Base-by-base conservation (phyloP, 192 early-diverging fungal genomes). In the Podila verticillata region DNA sequence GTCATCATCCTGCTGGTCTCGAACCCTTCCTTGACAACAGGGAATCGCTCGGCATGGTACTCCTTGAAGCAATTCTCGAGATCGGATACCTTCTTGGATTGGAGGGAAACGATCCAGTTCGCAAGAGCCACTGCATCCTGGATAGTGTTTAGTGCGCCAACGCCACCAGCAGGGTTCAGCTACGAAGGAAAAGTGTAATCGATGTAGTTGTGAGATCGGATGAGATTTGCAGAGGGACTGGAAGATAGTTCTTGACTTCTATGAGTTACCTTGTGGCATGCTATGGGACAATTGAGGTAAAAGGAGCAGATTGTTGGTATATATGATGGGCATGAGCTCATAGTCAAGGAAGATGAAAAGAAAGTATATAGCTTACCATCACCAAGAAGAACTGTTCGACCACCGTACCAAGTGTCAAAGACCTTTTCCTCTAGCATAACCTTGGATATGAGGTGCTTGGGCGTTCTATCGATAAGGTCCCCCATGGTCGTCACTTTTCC, bases 391-490 rank as follows among this genome's bases (percentile, higher is more conserved):
- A 54, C 67, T 6, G n/a, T n/a, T n/a, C n/a, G n/a, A n/a, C n/a
- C n/a, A n/a, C n/a, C n/a, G n/a, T n/a, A n/a, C n/a, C n/a, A n/a
- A n/a, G n/a, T n/a, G n/a, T n/a, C n/a, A n/a, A n/a, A n/a, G n/a
- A n/a, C n/a, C n/a, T n/a, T n/a, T n/a, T n/a, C n/a, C n/a, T n/a
- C n/a, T n/a, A 75, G n/a, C n/a, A 68, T 32, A 22, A 69, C 63
- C 47, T 70, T 78, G 20, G 75, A 78, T 6, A 78, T 78, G 22
- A 61, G 47, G 19, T 78, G 68, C 10, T 65, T 59, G 35, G 57
- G 63, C 2, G 75, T 78, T 7, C 56, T 63, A 35, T 64, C 63
- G 51, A 78, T 78, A 13, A 78, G 24, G n/a, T 78, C 68, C 26
- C 75, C 68, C 2, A 78, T 36, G 4, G 62, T 65, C 31, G 58